Percentiles rank a stretch among this genome's conserved stretches.
Conservation (phyloP, 805 yeast genomes). For the Tetrapisispora taiwanensis region DNA sequence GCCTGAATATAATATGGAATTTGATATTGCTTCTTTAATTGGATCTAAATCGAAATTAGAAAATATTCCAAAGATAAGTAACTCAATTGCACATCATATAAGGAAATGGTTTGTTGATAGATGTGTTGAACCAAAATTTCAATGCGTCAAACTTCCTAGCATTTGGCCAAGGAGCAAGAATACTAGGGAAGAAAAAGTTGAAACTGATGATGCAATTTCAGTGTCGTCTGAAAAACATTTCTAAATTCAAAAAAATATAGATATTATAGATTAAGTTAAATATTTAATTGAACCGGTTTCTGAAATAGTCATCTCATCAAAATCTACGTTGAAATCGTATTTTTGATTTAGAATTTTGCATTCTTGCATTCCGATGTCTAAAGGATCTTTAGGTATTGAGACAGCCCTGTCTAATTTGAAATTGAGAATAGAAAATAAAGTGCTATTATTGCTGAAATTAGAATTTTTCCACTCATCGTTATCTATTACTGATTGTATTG, state of each 20-base stretch:
- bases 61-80: constrained; percentile 84
- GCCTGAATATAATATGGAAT: constrained; percentile 84
- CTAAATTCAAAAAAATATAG: neutral
- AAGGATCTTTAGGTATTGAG: constrained; percentile 37
- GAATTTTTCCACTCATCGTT: neutral
- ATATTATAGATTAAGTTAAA: neutral
- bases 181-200: constrained; percentile 34
- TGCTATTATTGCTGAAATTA: neutral
- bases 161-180: constrained; percentile 71
- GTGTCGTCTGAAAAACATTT: neutral
- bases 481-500: neutral
- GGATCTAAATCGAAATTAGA: constrained; percentile 90
- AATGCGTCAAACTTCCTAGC: constrained; percentile 73
- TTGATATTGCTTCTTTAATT: constrained; percentile 75
- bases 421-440: neutral
- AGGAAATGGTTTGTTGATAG: constrained; percentile 86
- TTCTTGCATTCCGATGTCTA: constrained; percentile 28
- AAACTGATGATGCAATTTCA: constrained; percentile 7
- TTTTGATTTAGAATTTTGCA: constrained; percentile 7
- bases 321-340: constrained; percentile 9
- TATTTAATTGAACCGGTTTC: neutral
- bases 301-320: constrained; percentile 7
- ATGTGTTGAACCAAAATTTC: constrained; percentile 89
- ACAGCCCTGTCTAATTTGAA: neutral
- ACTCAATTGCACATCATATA: constrained; percentile 70